Evolutionary conservation across 225 moss, liverwort and hornwort species (phyloP), one percentile per base, ranked within the genome.

Genomic region (Pseudoscleropodium purum): DNA sequence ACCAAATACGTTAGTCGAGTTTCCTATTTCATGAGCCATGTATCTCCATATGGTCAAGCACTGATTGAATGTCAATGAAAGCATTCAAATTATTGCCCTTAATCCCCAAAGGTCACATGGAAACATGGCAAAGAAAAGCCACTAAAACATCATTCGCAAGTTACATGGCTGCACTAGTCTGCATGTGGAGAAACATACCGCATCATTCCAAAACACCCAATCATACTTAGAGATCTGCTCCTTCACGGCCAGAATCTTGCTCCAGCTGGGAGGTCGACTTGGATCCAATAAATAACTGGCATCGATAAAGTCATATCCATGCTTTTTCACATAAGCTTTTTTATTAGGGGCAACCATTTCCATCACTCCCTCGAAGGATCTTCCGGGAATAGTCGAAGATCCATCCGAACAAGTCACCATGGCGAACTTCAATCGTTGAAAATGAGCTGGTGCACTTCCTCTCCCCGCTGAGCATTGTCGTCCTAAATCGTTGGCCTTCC

Each of bases 131-230:
- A 30, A 74, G 67, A 23, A 79, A 45, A 37, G 31, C 81, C 81
- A 70, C 11, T 56, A 68, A 75, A 49, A 78, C 47, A 65, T 23
- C 27, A 88, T 39, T 67, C 37, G 76, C 63, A 77, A 87, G 84
- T 39, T 47, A 43, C 18, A 78, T 54, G 83, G 25, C 31, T 21
- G 26, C 25, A 73, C 79, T 47, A 36, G 63, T 76, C 81, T 77
- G 84, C 59, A 75, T 59, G 75, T 62, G 31, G 16, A 86, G 63
- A 69, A 7, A 84, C 95, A 74, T 94, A 99, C 99, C 95, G 97
- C 99, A 89, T 99, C 99, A 84, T 97, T 99, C 99, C 99, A 99
- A 83, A 99, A 99, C 84, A 99, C 95, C 94, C 97, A 99, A 81
- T 99, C 99, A 87, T 97, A 97, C 85, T 94, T 91, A 75, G 97